A percentile compares a stretch with the other conserved stretches of the same genome.
phyloP scores from a whole-genome alignment of 2,329 filamentous ascomycete genomes.

The Pyricularia sp. region DNA sequence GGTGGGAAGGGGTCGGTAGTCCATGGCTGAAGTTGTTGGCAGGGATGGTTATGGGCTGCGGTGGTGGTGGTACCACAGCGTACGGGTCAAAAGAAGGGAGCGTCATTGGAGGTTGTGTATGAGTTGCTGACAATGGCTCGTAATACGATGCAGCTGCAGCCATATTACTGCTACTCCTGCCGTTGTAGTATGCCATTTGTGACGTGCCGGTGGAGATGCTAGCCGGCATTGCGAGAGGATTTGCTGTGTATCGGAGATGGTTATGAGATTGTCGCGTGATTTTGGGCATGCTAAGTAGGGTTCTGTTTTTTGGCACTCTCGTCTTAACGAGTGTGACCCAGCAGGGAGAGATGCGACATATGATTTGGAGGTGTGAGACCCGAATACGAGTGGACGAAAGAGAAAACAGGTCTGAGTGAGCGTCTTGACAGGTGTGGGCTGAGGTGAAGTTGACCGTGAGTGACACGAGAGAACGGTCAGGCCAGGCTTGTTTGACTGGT shows the following conservation, averaged over 20 bases:
- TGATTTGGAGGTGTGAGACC: slow-evolving; percentile 9
- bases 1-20: slow-evolving; percentile 16
- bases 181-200: slow-evolving; percentile 21
- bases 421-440: neutral
- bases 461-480: neutral
- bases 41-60: slow-evolving; percentile 49
- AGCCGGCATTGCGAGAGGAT: neutral
- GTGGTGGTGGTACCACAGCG: slow-evolving; percentile 16
- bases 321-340: neutral
- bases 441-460: neutral
- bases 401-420: slow-evolving; percentile 7
- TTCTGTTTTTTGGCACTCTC: neutral
- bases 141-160: slow-evolving; percentile 16
- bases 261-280: slow-evolving; percentile 13
- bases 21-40: slow-evolving; percentile 42
- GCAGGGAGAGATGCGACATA: slow-evolving; percentile 2
- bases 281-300: slow-evolving; percentile 15
- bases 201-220: slow-evolving; percentile 1
- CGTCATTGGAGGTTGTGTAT: slow-evolving; percentile 13
- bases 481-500: too few species aligned
- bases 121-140: slow-evolving; percentile 15
- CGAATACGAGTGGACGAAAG: slow-evolving; percentile 16
- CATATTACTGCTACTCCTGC: slow-evolving; percentile 9
- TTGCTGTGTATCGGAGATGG: neutral
- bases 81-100: slow-evolving; percentile 19